Base-by-base conservation (phyloP, 352 stramenopile genomes). In the Thalassiosira hispida region DNA sequence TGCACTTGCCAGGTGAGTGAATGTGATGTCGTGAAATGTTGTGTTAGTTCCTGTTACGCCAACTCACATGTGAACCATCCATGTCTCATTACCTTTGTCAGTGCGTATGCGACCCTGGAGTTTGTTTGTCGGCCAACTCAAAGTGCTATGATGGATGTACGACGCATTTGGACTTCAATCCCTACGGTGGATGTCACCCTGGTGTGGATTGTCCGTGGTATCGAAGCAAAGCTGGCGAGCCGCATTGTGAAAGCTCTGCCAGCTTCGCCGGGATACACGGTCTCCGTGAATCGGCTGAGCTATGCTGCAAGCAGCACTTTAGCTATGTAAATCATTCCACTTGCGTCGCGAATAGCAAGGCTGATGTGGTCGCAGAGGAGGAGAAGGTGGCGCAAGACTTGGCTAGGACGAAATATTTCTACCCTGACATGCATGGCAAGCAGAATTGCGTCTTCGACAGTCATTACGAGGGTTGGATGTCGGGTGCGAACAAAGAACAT, bases 81-180 rank as follows among this genome's bases (percentile, higher is more conserved):
- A 18, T 49, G 16, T 49, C 40, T 16, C 16, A 4, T 27, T 11
- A 2, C 23, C 27, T 6, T 27, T 52, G 11, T 20, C 27, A 63
- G 55, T 74, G 65, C 25, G 65, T 44, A 33, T 74, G 65, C 35
- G 65, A 22, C 20, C 52, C 52, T 42, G 65, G 65, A 0, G 16
- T 74, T 40, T 74, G 65, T 31, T 57, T 74, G 31, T 65, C 49
- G 1, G 51, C 65, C 2, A 66, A 74, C 25, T 31, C 55, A 31
- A 11, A 65, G 51, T 74, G 65, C 52, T 74, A 74, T 52, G 65
- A 74, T 65, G 65, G 65, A 22, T 74, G 65, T 31, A 62, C 52
- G 14, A 74, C 65, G 16, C 65, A 74, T 42, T 22, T 56, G 63
- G 63, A 72, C 38, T 61, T 61, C 27, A 72, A 72, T 20, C 44